Evolutionary conservation across 1,139 yeast genomes (phyloP).

Genomic region (Hansenula sp.): DNA sequence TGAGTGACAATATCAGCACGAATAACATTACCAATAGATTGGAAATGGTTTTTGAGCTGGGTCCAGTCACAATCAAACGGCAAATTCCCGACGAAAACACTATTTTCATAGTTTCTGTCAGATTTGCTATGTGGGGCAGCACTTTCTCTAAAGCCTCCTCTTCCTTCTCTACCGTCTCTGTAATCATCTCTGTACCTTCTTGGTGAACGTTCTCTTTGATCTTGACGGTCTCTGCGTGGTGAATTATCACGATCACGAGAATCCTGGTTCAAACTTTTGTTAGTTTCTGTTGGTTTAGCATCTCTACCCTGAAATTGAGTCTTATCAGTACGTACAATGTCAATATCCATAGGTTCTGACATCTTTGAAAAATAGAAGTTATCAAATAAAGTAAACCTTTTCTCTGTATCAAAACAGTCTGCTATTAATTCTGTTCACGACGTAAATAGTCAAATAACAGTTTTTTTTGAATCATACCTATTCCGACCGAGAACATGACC

Average conservation of each 20-base stretch:
- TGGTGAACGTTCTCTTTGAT: conserved; percentile 20
- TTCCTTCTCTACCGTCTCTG: conserved; percentile 17
- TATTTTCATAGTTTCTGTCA: conserved; percentile 67
- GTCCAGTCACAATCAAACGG: conserved; percentile 61
- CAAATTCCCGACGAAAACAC: conserved; percentile 70
- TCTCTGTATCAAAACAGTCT: too few species aligned
- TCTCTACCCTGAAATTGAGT: conserved; percentile 32
- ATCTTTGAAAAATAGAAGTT: conserved; percentile 26
- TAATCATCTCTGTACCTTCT: conserved; percentile 22
- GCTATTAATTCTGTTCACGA: too few species aligned
- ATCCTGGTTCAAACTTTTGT: conserved; percentile 22
- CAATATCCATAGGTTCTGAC: conserved; percentile 52
- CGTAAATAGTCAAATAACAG: too few species aligned
- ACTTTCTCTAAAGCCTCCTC: conserved; percentile 24
- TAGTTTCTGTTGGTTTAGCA: conserved; percentile 26
- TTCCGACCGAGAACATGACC: background rate
- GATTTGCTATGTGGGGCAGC: conserved; percentile 29
- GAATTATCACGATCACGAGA: conserved; percentile 27
- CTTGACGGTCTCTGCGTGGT: conserved; percentile 26
- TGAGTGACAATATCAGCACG: conserved; percentile 86
- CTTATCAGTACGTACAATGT: conserved; percentile 40
- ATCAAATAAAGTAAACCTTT: too few species aligned
- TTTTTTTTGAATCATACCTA: background rate
- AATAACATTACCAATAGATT: conserved; percentile 64
- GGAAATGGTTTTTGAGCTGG: conserved; percentile 58